Base-by-base conservation (phyloP, 2,329 filamentous ascomycete genomes). In the Magnaporthiopsis incrustans region DNA sequence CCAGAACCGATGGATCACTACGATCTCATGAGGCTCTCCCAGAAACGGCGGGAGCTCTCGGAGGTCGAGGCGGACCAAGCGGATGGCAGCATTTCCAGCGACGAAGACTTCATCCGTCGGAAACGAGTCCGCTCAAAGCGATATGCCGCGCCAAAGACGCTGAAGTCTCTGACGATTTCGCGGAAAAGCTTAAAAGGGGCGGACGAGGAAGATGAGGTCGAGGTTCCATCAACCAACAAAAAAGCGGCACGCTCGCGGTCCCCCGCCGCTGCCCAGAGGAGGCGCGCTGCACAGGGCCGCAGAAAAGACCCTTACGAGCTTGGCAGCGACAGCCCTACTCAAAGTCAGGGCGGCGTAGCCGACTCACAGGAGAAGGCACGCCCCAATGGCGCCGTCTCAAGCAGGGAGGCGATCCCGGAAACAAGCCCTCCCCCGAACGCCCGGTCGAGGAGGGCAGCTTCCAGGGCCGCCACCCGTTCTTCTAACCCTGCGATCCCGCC, bases 21-120 rank as follows among this genome's bases (percentile, higher is more conserved):
- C 64, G 79, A 79, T 66, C 76, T 77, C 1, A 78, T 81, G 77
- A 73, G 74, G 58, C 73, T 77, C 61, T 82, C 80, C 0, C 80
- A 82, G 61, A 75, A 80, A 67, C 73, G 78, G 38, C 66, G 72
- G 11, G 68, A 71, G 27, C 67, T 64, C 8, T 68, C 67, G 1
- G 62, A 65, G 5, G 57, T 62, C 22, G 64, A 60, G 18, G 67
- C 67, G 14, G 63, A 68, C 18, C 60, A 63, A 1, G 76, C 75
- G 60, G 66, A 66, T 0, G 68, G 65, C 25, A 70, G 70, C 3
- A 73, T 70, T 4, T 68, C 74, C n/a, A 68, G 70, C 1, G 67
- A 72, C 2, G 71, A 70, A 1, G 74, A 78, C 32, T 73, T 74
- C 3, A 73, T 75, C n/a, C 75, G 78, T 15, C 74, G 72, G 10